phyloP scores from a whole-genome alignment of 441 rosid genomes.

The Geranium incanum region DNA sequence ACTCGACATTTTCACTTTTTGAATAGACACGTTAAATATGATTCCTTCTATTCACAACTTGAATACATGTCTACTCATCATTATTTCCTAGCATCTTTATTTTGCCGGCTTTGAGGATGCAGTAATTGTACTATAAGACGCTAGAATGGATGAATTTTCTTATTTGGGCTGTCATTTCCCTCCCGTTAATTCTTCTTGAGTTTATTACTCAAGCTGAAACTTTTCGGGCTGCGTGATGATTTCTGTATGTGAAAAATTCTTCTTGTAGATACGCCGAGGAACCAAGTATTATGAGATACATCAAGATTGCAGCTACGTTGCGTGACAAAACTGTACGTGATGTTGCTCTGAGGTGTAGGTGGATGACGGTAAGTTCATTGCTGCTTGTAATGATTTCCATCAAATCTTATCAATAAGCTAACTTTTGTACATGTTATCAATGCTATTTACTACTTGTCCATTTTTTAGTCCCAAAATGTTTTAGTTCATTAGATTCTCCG shows the following conservation, averaged over 20 bases:
- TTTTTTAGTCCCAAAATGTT: not conserved
- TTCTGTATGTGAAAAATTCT: not conserved
- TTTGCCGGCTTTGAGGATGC: not conserved
- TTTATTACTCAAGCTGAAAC: not conserved
- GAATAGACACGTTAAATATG: not conserved
- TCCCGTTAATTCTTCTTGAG: not conserved
- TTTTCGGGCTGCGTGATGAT: not conserved
- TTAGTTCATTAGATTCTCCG: not conserved
- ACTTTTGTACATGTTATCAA: too few relatives aligned
- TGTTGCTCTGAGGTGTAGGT: constrained; percentile 96
- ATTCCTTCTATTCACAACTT: not conserved
- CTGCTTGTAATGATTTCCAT: constrained; percentile 14
- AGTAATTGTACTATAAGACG: not conserved
- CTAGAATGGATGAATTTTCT: not conserved
- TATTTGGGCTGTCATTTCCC: not conserved
- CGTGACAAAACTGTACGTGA: constrained; percentile 87
- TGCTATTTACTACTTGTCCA: not conserved
- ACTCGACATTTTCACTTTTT: not conserved
- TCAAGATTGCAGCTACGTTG: constrained; percentile 79
- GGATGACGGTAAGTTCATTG: constrained; percentile 65
- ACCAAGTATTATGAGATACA: constrained; percentile 73
- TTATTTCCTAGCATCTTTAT: not conserved
- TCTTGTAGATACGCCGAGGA: constrained; percentile 52
- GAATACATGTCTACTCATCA: not conserved
- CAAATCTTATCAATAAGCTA: not conserved